phyloP scores from a whole-genome alignment of 352 stramenopile species.

The Phytopythium sindhum region DNA sequence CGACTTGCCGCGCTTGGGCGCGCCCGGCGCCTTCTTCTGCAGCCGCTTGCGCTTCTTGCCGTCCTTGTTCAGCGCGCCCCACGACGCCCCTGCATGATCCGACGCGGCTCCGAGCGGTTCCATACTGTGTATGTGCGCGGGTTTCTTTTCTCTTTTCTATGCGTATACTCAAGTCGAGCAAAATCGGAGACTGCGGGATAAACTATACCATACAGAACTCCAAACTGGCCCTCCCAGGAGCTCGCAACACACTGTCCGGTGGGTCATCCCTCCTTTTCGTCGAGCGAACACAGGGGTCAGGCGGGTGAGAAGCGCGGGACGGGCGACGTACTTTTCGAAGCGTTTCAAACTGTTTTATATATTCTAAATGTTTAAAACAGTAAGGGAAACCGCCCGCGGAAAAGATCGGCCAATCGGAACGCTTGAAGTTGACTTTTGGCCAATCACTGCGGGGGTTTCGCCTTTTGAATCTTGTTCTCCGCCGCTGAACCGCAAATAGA shows the following conservation, averaged over 20 bases:
- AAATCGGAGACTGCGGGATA: constrained; percentile 75
- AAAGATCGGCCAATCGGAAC: not conserved
- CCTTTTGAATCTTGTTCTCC: not conserved
- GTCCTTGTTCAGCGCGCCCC: constrained; percentile 64
- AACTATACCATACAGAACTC: constrained; percentile 81
- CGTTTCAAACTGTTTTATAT: constrained; percentile 8
- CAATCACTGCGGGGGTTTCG: not conserved
- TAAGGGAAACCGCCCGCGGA: not conserved
- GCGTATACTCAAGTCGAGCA: constrained; percentile 70
- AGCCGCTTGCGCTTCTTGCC: constrained; percentile 88
- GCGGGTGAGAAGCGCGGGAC: not conserved
- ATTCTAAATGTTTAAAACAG: not conserved
- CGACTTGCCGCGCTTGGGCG: constrained; percentile 88
- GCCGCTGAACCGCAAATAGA: constrained; percentile 1
- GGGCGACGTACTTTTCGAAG: constrained; percentile 6
- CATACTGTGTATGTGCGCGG: constrained; percentile 30
- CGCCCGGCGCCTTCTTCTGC: constrained; percentile 88
- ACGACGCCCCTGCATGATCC: constrained; percentile 59
- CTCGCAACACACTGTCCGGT: not conserved
- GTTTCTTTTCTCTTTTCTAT: constrained; percentile 79
- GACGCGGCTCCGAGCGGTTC: constrained; percentile 60
- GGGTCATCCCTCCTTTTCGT: constrained; percentile 29
- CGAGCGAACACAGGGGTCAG: not conserved
- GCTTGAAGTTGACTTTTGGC: not conserved
- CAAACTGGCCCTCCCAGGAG: not conserved